Conservation (phyloP, 2,329 filamentous ascomycete genomes). For the Periconia digitata region DNA sequence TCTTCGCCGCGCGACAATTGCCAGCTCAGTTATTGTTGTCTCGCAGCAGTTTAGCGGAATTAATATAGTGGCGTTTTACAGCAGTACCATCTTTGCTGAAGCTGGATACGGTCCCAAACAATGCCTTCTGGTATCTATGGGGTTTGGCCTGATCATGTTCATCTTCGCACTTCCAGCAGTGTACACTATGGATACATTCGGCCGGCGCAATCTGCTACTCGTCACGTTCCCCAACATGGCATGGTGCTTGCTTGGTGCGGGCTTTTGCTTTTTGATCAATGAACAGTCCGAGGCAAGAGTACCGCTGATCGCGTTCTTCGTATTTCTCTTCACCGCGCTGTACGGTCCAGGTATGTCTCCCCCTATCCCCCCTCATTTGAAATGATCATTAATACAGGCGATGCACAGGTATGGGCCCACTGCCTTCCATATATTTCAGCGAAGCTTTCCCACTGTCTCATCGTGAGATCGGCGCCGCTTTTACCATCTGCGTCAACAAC, state of each 20-base stretch:
- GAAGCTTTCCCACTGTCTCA: constrained; percentile 71
- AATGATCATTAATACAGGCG: constrained; percentile 3
- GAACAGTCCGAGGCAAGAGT: constrained; percentile 43
- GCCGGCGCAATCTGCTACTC: constrained; percentile 52
- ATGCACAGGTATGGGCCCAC: constrained; percentile 47
- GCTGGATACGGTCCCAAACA: constrained; percentile 44
- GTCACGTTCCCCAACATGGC: constrained; percentile 55
- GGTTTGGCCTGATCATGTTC: constrained; percentile 60
- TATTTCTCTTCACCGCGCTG: constrained; percentile 48
- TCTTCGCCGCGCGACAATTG: constrained; percentile 69
- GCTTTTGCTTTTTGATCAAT: constrained; percentile 57
- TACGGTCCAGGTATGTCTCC: constrained; percentile 22
- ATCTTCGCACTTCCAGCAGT: constrained; percentile 61
- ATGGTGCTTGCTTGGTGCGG: constrained; percentile 50
- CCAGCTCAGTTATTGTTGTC: constrained; percentile 76
- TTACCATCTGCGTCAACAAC: constrained; percentile 46
- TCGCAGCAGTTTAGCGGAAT: constrained; percentile 61
- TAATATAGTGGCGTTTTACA: constrained; percentile 53
- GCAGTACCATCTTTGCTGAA: constrained; percentile 49
- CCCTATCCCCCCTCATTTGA: not conserved
- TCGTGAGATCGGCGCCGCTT: constrained; percentile 50
- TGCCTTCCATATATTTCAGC: constrained; percentile 55
- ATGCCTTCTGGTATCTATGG: constrained; percentile 55
- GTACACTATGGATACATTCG: constrained; percentile 58
- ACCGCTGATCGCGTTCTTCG: constrained; percentile 56